Base-by-base conservation (phyloP, 176 grass and related monocot genomes). In the Cocos nucifera region DNA sequence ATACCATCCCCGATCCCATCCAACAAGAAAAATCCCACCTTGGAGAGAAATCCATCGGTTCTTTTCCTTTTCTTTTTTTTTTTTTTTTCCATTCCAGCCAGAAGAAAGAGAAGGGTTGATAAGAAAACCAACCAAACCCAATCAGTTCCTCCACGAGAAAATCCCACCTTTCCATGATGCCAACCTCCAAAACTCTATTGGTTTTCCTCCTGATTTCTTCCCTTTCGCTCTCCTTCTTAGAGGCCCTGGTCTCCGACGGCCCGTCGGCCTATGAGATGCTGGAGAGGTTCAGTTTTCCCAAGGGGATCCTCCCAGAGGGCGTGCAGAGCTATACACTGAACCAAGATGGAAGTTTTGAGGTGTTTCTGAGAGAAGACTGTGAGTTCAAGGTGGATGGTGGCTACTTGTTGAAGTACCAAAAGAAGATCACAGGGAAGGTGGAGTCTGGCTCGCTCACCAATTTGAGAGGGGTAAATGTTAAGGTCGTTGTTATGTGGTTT, bases 261-360 rank as follows among this genome's bases (percentile, higher is more conserved):
- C 74, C 62, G 15, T 62, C 74, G 19, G 74, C 69, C 50, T 83
- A 83, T 59, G 74, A 83, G 51, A 83, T 83, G 80, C 49, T 83
- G 15, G 67, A 77, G 62, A 67, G 62, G 20, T 83, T 73, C 63
- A 27, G 72, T 20, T 83, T 83, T 50, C 80, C 80, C 15, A 82
- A 72, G 56, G 79, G 73, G 21, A 72, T 82, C 32, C 79, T 82
- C 54, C 79, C 79, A 3, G 58, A 53, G 19, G 73, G 79, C 30
- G 73, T 67, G 39, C 17, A 22, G 7, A 24, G 67, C 49, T 82
- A 82, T 67, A 53, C 22, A 4, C 51, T 77, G 50, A 62, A 48
- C 22, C 21, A 57, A 19, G 66, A 59, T 24, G 80, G 74, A 8
- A 61, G 54, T 51, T 83, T 83, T 32, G 61, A 57, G 68, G 69